phyloP scores from a whole-genome alignment of 2,329 filamentous ascomycete genomes.

The Paraconiothyrium brasiliense region DNA sequence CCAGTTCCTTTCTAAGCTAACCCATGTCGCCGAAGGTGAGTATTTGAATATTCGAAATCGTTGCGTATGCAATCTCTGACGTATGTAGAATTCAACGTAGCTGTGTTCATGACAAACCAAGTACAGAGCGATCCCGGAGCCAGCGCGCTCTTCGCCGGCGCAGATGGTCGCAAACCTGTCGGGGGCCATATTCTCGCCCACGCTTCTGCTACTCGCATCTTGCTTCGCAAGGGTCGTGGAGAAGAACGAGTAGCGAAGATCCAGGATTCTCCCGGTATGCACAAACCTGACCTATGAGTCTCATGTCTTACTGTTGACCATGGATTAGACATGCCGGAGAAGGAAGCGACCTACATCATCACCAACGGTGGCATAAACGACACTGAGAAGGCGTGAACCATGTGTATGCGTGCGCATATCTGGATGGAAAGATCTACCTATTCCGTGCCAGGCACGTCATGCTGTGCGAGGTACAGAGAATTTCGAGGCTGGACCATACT shows the following conservation, averaged over 20 bases:
- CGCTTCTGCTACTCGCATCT: constrained; percentile 71
- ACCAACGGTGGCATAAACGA: constrained; percentile 75
- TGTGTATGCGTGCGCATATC: background rate
- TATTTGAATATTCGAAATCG: too few relatives aligned
- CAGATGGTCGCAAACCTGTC: constrained; percentile 73
- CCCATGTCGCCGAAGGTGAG: constrained; percentile 70
- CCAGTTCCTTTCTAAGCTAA: constrained; percentile 70
- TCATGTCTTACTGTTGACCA: constrained; percentile 27
- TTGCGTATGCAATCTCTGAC: constrained; percentile 5
- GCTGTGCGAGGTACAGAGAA: background rate
- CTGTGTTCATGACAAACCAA: constrained; percentile 69
- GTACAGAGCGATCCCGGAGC: constrained; percentile 76
- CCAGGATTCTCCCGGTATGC: constrained; percentile 70
- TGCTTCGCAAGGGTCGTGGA: constrained; percentile 73
- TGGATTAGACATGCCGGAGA: constrained; percentile 69
- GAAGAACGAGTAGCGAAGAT: constrained; percentile 77
- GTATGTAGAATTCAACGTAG: constrained; percentile 70
- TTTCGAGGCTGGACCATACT: background rate
- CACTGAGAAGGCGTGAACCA: constrained; percentile 65
- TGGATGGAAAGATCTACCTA: background rate
- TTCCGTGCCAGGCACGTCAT: background rate
- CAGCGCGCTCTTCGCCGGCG: constrained; percentile 72
- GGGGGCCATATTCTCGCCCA: constrained; percentile 75
- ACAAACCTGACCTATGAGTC: constrained; percentile 5
- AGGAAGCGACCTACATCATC: constrained; percentile 75